Evolutionary conservation across 805 yeast species (phyloP).

Genomic region (Priceomyces melissophilus): DNA sequence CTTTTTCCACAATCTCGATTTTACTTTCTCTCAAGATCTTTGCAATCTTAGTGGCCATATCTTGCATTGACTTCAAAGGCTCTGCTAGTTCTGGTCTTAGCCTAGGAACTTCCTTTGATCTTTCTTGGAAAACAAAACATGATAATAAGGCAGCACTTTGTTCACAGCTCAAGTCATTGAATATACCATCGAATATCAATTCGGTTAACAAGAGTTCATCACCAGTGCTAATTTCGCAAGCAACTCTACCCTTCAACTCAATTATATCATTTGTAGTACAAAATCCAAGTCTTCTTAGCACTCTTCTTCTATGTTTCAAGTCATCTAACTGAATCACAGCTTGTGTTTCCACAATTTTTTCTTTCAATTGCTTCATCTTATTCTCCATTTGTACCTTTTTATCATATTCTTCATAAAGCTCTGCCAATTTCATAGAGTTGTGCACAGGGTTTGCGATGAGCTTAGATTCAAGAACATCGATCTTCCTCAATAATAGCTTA

Average conservation of each 20-base stretch:
- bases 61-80: constrained; percentile 83
- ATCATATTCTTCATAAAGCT: constrained; percentile 61
- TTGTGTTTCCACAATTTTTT: constrained; percentile 75
- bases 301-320: constrained; percentile 87
- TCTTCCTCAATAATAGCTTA: constrained; percentile 64
- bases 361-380: constrained; percentile 56
- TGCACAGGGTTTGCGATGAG: constrained; percentile 65
- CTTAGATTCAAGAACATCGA: constrained; percentile 78
- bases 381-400: constrained; percentile 59
- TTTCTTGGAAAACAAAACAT: constrained; percentile 95
- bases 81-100: constrained; percentile 88
- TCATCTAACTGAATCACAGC: constrained; percentile 94
- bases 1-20: constrained; percentile 85
- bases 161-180: constrained; percentile 81
- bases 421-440: constrained; percentile 56
- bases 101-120: constrained; percentile 84
- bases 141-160: constrained; percentile 91
- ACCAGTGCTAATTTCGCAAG: constrained; percentile 93
- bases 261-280: constrained; percentile 84
- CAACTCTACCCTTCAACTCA: constrained; percentile 95
- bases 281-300: constrained; percentile 86
- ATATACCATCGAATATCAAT: constrained; percentile 90
- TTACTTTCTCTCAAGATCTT: constrained; percentile 86
- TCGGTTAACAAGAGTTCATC: constrained; percentile 85
- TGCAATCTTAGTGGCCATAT: constrained; percentile 89